Base-by-base conservation (phyloP, 208 protist species). In the Leishmania guyanensis region DNA sequence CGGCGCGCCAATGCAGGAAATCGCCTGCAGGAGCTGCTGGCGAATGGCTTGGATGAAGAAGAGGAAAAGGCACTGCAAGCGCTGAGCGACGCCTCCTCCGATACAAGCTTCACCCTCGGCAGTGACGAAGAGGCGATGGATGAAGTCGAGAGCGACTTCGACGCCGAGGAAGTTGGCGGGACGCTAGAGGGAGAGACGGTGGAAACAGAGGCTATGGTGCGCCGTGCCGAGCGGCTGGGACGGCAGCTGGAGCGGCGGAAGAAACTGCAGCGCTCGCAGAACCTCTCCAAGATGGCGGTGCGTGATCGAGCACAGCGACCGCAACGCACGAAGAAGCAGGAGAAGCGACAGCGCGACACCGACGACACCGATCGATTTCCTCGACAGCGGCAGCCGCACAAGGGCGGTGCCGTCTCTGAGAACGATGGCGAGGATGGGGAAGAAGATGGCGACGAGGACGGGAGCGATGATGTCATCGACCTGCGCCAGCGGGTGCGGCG, bases 81-180 rank as follows among this genome's bases (percentile, higher is more conserved):
- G 66, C 77, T 90, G 17, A 79, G 76, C 33, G 90, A 89, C 82
- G 88, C 89, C 51, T 84, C 75, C 33, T 86, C 87, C 3, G 92
- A 96, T 79, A 91, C 86, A 81, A 92, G 86, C 81, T 96, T 93
- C 84, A 85, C 60, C 58, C 80, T 84, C 50, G 64, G 85, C 80
- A 94, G 86, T 75, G 90, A 90, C 54, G 89, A 92, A 72, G 90
- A 94, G 62, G 75, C 90, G 70, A 64, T 88, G 22, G 92, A 96
- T 71, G 85, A 90, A 46, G 75, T 96, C 39, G 92, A 96, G 53
- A 94, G 89, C 75, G 91, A 96, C 86, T 96, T 96, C 82, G 91
- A 88, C 73, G 92, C 90, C 20, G 89, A 94, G 73, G 90, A 96
- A 43, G 84, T 83, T 17, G 80, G 62, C 1, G 84, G 84, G 22